Evolutionary conservation across 148 eudicot species (phyloP).

Genomic region (Fallopia convolvulus): DNA sequence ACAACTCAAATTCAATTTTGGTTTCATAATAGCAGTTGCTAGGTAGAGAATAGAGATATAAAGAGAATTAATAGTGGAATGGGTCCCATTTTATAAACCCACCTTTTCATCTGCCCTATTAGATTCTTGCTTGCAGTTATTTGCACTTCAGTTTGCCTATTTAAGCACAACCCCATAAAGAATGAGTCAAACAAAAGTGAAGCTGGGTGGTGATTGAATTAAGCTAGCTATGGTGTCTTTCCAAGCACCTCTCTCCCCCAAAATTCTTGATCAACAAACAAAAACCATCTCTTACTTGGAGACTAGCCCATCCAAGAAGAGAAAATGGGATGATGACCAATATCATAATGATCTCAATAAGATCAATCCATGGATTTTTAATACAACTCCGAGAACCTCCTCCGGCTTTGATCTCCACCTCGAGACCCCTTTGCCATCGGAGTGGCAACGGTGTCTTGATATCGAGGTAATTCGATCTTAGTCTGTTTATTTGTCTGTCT

Average conservation of each 20-base stretch:
- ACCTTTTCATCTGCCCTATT: slow-evolving; percentile 44
- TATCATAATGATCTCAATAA: not conserved
- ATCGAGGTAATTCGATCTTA: slow-evolving; percentile 56
- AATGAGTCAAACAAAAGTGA: not conserved
- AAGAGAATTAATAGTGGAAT: slow-evolving; percentile 4
- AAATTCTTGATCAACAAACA: slow-evolving; percentile 18
- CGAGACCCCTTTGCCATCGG: slow-evolving; percentile 57
- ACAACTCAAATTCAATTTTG: not conserved
- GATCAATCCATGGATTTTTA: slow-evolving; percentile 15
- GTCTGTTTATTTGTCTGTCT: not conserved
- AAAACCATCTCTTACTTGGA: slow-evolving; percentile 26
- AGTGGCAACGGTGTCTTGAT: slow-evolving; percentile 87
- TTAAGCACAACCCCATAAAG: slow-evolving; percentile 19
- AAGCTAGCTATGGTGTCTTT: slow-evolving; percentile 46
- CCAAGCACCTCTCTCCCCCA: slow-evolving; percentile 37
- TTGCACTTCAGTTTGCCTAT: slow-evolving; percentile 20
- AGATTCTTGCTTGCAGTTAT: slow-evolving; percentile 40
- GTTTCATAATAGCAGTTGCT: not conserved
- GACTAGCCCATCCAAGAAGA: slow-evolving; percentile 34
- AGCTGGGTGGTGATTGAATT: not conserved
- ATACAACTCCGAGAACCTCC: not conserved
- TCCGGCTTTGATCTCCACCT: slow-evolving; percentile 36
- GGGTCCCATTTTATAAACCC: slow-evolving; percentile 33
- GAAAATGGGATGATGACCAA: slow-evolving; percentile 45
- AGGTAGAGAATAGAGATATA: not conserved